Percentiles rank a stretch among this genome's conserved stretches.
phyloP scores from a whole-genome alignment of 108 stramenopile genomes.

The Discostella stelligeroides region DNA sequence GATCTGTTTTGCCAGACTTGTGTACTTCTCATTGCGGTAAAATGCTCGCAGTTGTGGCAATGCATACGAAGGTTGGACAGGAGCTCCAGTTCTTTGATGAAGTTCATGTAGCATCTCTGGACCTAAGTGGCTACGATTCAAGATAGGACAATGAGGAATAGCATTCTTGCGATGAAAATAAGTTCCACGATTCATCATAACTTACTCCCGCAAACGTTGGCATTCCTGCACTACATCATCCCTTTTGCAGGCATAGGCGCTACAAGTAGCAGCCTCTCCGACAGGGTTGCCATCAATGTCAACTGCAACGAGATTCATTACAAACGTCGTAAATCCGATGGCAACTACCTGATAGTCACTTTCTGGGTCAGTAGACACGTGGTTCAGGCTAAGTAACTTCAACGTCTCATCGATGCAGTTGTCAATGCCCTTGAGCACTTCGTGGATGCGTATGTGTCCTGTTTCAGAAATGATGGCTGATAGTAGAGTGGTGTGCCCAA shows the following conservation, averaged over 20 bases:
- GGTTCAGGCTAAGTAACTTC: slow-evolving; percentile 31
- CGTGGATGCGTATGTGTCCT: slow-evolving; percentile 50
- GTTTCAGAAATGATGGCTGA: slow-evolving; percentile 53
- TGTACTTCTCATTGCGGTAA: slow-evolving; percentile 31
- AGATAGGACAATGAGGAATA: too few relatives aligned
- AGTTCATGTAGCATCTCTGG: slow-evolving; percentile 36
- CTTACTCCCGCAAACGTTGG: slow-evolving; percentile 40
- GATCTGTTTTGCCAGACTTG: slow-evolving; percentile 9
- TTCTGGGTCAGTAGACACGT: too few relatives aligned
- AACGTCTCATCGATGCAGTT: slow-evolving; percentile 62
- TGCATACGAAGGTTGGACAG: slow-evolving; percentile 78
- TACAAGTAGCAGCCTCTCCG: slow-evolving; percentile 60
- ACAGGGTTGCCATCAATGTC: slow-evolving; percentile 50
- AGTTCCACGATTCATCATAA: too few relatives aligned
- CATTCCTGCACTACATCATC: slow-evolving; percentile 62
- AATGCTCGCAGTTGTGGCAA: slow-evolving; percentile 72
- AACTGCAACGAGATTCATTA: slow-evolving; percentile 82
- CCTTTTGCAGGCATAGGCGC: slow-evolving; percentile 81
- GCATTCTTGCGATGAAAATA: too few relatives aligned
- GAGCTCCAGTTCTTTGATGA: slow-evolving; percentile 76
- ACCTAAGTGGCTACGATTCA: slow-evolving; percentile 2
- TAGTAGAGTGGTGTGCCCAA: slow-evolving; percentile 27
- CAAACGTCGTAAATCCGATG: slow-evolving; percentile 81
- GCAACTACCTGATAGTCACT: slow-evolving; percentile 52
- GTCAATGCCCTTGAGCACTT: slow-evolving; percentile 59